Base-by-base conservation (phyloP, 2,329 filamentous ascomycete species). In the Apiospora marii region DNA sequence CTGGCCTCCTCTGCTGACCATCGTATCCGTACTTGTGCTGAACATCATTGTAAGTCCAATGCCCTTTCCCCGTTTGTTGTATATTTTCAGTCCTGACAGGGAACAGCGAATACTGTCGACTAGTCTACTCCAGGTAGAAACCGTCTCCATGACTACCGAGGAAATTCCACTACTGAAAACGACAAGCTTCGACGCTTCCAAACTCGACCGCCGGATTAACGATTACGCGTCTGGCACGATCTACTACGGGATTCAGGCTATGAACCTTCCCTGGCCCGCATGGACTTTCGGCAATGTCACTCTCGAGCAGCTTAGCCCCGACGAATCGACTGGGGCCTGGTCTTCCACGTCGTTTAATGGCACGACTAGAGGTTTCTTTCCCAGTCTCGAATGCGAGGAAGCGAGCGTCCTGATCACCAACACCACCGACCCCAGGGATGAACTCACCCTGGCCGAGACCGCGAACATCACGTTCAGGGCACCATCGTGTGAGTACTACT, bases 1-100 rank as follows among this genome's bases (percentile, higher is more conserved):
- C 41, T 44, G 34, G n/a, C 58, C 70, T 10, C 58, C 72, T 34
- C n/a, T 68, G 1, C 24, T 70, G 3, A 67, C 71, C 10, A 58
- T 72, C n/a, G 16, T 19, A 0, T 44, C 68, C 10, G 53, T 41
- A 4, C 16, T 70, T 10, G 12, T 70, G 13, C 19, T 72, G 4
- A 44, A 68, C 46, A 13, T 72, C 48, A 46, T 70, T 43, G 68
- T 51, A 46, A 67, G 71, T 46, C 4, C 5, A 1, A 3, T 4
- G 24, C 24, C 34, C 16, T 24, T 1, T 7, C 24, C 4, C 14
- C 51, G 7, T 30, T 16, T 0, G 3, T 12, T 13, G 34, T 16
- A 19, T n/a, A 4, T 37, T 16, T 8, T n/a, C 19, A 22, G 5
- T 13, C 6, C 61, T 67, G 30, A 67, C 27, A 13, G 13, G 8